Base-by-base conservation (phyloP, 495 filamentous ascomycete species). In the Darksidea phi region DNA sequence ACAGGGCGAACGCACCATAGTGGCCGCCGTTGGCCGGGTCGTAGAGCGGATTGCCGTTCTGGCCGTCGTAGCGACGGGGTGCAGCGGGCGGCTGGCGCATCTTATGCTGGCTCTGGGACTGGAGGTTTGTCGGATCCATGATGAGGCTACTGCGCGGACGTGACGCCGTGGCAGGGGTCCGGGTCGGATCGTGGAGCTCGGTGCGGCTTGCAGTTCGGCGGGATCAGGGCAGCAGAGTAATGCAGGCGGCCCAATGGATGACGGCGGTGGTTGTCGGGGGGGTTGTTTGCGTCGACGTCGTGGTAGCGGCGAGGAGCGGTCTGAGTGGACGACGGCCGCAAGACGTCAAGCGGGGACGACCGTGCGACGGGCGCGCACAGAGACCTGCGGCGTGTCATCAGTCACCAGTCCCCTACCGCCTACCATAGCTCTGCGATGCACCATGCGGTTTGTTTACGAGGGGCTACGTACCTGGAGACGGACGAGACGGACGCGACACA, bases 11-110 rank as follows among this genome's bases (percentile, higher is more conserved):
- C 82, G 64, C 79, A 91, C 90, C 92, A 77, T 95, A 96, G 74
- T 96, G 91, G 56, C 92, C 92, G 57, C 89, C 90, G 70, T 89
- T 85, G 61, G 77, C 76, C 46, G 86, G 81, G 75, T 97, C 90
- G 75, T 97, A 97, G 12, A 84, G 77, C 50, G 86, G 86, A 64
- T 80, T 64, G 10, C 73, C 73, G 54, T 74, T 69, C 49, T 60
- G 51, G 18, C 74, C 74, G 50, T 76, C 74, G 45, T 76, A 76
- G 43, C 66, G 63, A 32, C 49, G 69, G 47, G 57, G 67, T 13
- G 48, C 62, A 28, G 55, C 61, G 25, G 55, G 45, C 12, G 54
- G 46, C 70, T 81, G 83, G 66, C 80, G 77, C 63, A 74, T 76
- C 57, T 74, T 71, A 70, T 84, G 83, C 67, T 81, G 82, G 59